phyloP scores from a whole-genome alignment of 208 protist genomes.

The Leishmania lainsoni region DNA sequence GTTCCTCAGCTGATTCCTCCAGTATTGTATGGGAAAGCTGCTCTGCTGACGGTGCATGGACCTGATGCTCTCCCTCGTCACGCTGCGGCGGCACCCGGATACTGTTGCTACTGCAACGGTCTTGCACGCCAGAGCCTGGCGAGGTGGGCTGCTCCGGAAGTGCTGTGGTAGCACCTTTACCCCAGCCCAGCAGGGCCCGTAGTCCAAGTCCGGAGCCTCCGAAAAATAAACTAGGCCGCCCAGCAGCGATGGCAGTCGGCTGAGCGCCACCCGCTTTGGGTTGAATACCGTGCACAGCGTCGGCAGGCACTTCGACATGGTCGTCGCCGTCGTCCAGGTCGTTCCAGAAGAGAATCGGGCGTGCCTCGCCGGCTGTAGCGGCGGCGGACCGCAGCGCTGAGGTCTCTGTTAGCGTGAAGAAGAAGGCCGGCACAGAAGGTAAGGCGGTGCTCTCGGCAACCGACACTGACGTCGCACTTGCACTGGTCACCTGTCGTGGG shows the following conservation, averaged over 20 bases:
- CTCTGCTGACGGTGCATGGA: background rate
- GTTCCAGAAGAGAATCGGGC: constrained; percentile 11
- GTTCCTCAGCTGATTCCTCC: constrained; percentile 9
- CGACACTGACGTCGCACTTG: background rate
- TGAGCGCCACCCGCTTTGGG: background rate
- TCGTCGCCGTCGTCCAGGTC: background rate
- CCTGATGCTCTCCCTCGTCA: background rate
- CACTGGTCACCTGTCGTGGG: background rate
- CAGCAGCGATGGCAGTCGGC: background rate
- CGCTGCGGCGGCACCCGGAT: background rate
- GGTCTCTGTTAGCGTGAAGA: constrained; percentile 36
- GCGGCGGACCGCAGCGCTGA: background rate
- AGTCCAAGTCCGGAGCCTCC: constrained; percentile 4
- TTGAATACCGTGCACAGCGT: background rate
- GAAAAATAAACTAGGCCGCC: background rate
- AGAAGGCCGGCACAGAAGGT: constrained; percentile 35
- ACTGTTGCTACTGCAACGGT: background rate
- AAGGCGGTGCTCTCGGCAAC: constrained; percentile 14
- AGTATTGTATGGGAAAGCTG: background rate
- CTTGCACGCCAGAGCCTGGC: background rate
- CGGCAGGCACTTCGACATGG: background rate
- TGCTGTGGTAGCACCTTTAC: background rate
- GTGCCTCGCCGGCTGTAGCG: background rate
- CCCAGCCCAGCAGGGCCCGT: constrained; percentile 16
- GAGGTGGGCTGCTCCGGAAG: background rate